These are phyloP conservation scores for Cichorium intybus DNA, from an alignment of 140 eudicot species.

Conservation along the genomic window DNA sequence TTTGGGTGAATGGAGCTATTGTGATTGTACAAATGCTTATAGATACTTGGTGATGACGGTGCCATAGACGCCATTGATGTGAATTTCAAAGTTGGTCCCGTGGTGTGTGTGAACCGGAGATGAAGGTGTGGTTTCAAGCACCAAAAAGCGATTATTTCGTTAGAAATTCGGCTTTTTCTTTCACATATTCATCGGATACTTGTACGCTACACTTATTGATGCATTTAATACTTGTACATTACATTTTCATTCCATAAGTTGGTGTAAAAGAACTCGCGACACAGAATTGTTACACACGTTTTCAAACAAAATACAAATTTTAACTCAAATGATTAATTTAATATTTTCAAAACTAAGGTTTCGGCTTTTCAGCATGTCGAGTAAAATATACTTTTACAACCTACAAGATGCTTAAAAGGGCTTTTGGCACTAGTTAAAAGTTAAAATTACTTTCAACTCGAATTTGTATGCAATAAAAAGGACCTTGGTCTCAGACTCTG, in stretches of 20 bases:
- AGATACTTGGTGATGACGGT: slow-evolving; percentile 22
- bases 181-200: not conserved
- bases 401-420: not conserved
- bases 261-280: not conserved
- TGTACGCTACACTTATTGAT: not conserved
- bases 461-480: not conserved
- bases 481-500: not conserved
- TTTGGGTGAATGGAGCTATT: slow-evolving; percentile 5
- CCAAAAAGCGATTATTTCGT: not conserved
- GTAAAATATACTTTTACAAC: not conserved
- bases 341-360: not conserved
- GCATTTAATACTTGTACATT: not conserved
- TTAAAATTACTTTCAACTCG: not conserved
- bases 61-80: slow-evolving; percentile 52
- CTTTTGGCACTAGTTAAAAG: not conserved
- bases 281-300: not conserved
- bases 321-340: too few relatives aligned
- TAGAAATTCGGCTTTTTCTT: not conserved
- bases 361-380: not conserved
- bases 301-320: too few relatives aligned
- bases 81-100: not conserved
- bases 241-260: not conserved
- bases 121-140: slow-evolving; percentile 7
- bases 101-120: slow-evolving; percentile 11
- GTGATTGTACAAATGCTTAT: slow-evolving; percentile 22